Base-by-base conservation (phyloP, 805 yeast genomes). In the Lipomyces yamadae region DNA sequence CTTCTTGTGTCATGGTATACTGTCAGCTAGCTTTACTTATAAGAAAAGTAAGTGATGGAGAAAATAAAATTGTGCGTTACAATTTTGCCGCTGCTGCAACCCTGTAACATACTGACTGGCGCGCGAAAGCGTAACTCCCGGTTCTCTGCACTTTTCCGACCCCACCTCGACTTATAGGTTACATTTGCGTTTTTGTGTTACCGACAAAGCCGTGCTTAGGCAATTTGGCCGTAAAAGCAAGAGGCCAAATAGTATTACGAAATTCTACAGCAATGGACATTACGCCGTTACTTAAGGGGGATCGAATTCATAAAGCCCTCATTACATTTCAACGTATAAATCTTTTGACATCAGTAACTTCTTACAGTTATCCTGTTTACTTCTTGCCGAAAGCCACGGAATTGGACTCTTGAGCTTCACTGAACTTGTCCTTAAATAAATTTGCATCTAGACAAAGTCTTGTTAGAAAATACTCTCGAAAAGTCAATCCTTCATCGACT, bases 351-450 rank as follows among this genome's bases (percentile, higher is more conserved):
- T 15, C 34, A 15, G 6, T 32, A 54, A 18, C 6, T 13, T 15
- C 34, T n/a, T 15, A 42, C n/a, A 24, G n/a, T 42, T n/a, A 42
- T 42, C 48, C n/a, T 42, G 4, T 24, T 15, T 39, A 48, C 56
- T 50, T 67, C 63, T 57, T 67, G 68, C 62, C 56, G 50, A 69
- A 60, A 8, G 67, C 72, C 45, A 78, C 78, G 80, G 87, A 85
- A 83, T 90, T 90, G 61, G 80, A 73, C 71, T 83, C 83, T 82
- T 91, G 92, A 71, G 97, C 97, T 76, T 85, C 84, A 80, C 88
- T 96, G 76, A 95, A 95, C 79, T 88, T 88, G 78, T 89, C 94
- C 83, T 95, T 95, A 85, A 95, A 95, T 77, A 90, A 86, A 75
- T 94, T 97, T 74, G 99, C 99, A 76, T 92, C 73, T 70, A 60